Evolutionary conservation across 225 moss, liverwort and hornwort species (phyloP), one percentile per base, ranked within the genome.

Genomic region (Physcomitrellopsis africana): DNA sequence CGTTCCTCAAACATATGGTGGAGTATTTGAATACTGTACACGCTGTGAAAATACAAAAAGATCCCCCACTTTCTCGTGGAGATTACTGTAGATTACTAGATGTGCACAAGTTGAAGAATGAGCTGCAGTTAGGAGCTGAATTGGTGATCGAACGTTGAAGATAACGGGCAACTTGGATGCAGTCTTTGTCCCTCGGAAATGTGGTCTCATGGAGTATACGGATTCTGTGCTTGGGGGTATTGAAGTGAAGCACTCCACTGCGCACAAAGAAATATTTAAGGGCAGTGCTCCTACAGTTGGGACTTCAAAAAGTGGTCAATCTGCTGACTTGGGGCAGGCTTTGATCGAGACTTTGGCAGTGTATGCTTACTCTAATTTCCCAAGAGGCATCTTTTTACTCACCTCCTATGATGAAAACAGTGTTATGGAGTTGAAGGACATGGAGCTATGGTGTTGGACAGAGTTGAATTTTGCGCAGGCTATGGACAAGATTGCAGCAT

Each of bases 401-500:
- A n/a, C n/a, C n/a, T n/a, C n/a, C n/a, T n/a, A n/a, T n/a, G n/a
- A n/a, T n/a, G n/a, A n/a, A n/a, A n/a, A n/a, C n/a, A n/a, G n/a
- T n/a, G n/a, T n/a, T n/a, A n/a, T n/a, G n/a, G n/a, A n/a, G n/a
- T n/a, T n/a, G n/a, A n/a, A n/a, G n/a, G n/a, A n/a, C n/a, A n/a
- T 1, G 44, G 44, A 20, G 18, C 9, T 44, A 19, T 63, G 0
- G 3, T 45, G 1, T 63, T 63, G 43, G 44, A 0, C 0, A 20
- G 11, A 44, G 63, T 63, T 63, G 44, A 63, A 63, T 63, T 63
- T 45, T 63, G 37, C 45, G 0, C 70, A 70, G 24, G 24, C 58
- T 59, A 47, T 70, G 46, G 46, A 70, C 58, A 47, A 59, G 70
- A 59, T 70, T 70, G 58, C 58, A 70, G 70, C 58, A 59, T 70